These are phyloP conservation scores for Fomes fomentarius DNA, from an alignment of 1,284 basidiomycete genomes.

Conservation along the genomic window DNA sequence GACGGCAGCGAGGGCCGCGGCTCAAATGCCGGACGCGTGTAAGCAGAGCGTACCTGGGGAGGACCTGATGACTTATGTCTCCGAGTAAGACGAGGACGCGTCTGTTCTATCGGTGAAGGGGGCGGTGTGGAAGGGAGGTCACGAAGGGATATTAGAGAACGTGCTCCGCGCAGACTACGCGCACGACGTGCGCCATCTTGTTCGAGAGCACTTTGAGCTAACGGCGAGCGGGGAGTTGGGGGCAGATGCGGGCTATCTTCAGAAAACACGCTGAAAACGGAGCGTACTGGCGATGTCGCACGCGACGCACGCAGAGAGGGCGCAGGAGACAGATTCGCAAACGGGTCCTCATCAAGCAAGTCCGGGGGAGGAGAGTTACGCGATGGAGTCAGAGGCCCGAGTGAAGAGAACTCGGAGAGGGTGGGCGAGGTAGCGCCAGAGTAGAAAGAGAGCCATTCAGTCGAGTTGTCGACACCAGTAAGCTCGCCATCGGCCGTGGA, in stretches of 20 bases:
- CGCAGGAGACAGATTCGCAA: slow-evolving; percentile 54
- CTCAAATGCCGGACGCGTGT: slow-evolving; percentile 28
- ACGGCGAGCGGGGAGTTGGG: slow-evolving; percentile 32
- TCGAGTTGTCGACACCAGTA: slow-evolving; percentile 9
- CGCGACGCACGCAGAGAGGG: slow-evolving; percentile 27
- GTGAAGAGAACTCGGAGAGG: slow-evolving; percentile 21
- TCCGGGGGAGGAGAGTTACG: slow-evolving; percentile 40
- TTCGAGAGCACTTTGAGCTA: slow-evolving; percentile 19
- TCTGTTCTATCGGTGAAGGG: slow-evolving; percentile 25
- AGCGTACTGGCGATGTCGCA: slow-evolving; percentile 25
- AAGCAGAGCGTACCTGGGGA: slow-evolving; percentile 51
- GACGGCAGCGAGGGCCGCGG: slow-evolving; percentile 70
- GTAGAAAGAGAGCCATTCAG: slow-evolving; percentile 23
- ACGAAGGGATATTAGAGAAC: slow-evolving; percentile 18
- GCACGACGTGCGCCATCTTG: slow-evolving; percentile 7
- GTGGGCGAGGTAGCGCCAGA: slow-evolving; percentile 12
- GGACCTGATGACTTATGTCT: slow-evolving; percentile 42
- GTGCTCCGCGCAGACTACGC: slow-evolving; percentile 11
- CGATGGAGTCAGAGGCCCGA: slow-evolving; percentile 20
- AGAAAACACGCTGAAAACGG: slow-evolving; percentile 21
- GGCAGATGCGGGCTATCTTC: slow-evolving; percentile 12
- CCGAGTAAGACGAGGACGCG: slow-evolving; percentile 26
- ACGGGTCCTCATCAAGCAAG: slow-evolving; percentile 71
- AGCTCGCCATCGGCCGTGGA: slow-evolving; percentile 5
- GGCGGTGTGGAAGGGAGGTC: slow-evolving; percentile 24